Percentiles rank a stretch among this genome's conserved stretches.
These are phyloP conservation scores for Panaeolus papilionaceus DNA, from an alignment of 768 basidiomycete species.

Conservation along the genomic window DNA sequence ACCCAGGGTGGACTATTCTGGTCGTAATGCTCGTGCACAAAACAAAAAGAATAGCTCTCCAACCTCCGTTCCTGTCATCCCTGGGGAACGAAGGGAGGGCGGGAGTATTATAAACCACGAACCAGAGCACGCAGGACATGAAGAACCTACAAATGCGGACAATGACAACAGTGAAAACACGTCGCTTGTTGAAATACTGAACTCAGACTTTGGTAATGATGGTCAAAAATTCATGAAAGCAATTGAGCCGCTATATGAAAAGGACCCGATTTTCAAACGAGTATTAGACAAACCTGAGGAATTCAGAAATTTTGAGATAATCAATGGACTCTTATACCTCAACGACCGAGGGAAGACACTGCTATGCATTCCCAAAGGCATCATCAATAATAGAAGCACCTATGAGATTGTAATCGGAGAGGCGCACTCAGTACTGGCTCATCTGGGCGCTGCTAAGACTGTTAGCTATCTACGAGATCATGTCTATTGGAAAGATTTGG, in stretches of 20 bases:
- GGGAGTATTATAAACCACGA: slow-evolving; percentile 19
- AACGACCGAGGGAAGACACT: slow-evolving; percentile 17
- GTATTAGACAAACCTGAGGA: slow-evolving; percentile 21
- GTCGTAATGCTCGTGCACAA: not conserved
- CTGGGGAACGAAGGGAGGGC: slow-evolving; percentile 32
- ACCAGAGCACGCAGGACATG: too few relatives aligned
- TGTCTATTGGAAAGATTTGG: slow-evolving; percentile 48
- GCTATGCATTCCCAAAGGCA: slow-evolving; percentile 32
- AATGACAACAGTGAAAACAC: too few relatives aligned
- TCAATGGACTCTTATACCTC: slow-evolving; percentile 27
- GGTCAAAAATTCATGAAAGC: not conserved
- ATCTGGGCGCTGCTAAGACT: slow-evolving; percentile 43
- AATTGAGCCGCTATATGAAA: not conserved
- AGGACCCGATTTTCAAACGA: slow-evolving; percentile 12
- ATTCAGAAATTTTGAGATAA: slow-evolving; percentile 29
- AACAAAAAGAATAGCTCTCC: slow-evolving; percentile 8
- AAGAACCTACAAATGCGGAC: too few relatives aligned
- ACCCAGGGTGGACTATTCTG: slow-evolving; percentile 9
- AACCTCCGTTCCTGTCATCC: slow-evolving; percentile 31
- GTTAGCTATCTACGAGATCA: slow-evolving; percentile 37
- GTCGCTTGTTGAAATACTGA: not conserved
- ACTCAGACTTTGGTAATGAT: not conserved
- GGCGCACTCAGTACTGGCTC: slow-evolving; percentile 46
- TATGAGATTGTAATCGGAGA: slow-evolving; percentile 41
- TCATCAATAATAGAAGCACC: slow-evolving; percentile 23